phyloP scores from a whole-genome alignment of 768 basidiomycete genomes.

The Paxillus involutus region DNA sequence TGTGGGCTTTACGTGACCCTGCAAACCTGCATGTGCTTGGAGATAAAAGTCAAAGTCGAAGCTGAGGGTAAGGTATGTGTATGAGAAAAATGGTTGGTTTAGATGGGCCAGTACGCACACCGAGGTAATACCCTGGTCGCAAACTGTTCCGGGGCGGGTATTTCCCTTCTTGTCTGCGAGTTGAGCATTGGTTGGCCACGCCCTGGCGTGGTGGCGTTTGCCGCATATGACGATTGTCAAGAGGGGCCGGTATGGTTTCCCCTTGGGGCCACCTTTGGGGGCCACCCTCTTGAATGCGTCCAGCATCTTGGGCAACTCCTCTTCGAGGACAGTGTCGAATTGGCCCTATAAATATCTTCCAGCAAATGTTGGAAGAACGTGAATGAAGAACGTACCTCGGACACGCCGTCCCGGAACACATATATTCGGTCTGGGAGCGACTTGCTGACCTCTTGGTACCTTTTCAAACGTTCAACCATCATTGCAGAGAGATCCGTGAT shows the following conservation, averaged over 20 bases:
- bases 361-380: background rate
- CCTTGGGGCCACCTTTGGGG: constrained; percentile 41
- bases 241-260: constrained; percentile 53
- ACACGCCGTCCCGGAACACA: constrained; percentile 81
- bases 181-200: constrained; percentile 52
- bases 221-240: constrained; percentile 81
- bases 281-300: constrained; percentile 53
- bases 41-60: constrained; percentile 70
- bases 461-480: constrained; percentile 66
- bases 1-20: constrained; percentile 70
- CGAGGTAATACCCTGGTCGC: constrained; percentile 75
- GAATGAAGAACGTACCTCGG: constrained; percentile 50
- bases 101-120: constrained; percentile 40
- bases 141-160: constrained; percentile 75
- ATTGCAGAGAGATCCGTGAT: constrained; percentile 62
- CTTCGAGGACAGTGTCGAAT: constrained; percentile 56
- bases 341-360: constrained; percentile 54
- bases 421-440: constrained; percentile 65
- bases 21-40: constrained; percentile 73
- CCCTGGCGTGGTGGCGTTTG: constrained; percentile 61
- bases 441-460: constrained; percentile 56
- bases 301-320: constrained; percentile 63
- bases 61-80: constrained; percentile 25
- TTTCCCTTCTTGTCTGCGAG: constrained; percentile 69
- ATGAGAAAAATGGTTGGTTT: constrained; percentile 5